Base-by-base conservation (phyloP, 2,329 filamentous ascomycete species). In the Aspergillus neotritici region DNA sequence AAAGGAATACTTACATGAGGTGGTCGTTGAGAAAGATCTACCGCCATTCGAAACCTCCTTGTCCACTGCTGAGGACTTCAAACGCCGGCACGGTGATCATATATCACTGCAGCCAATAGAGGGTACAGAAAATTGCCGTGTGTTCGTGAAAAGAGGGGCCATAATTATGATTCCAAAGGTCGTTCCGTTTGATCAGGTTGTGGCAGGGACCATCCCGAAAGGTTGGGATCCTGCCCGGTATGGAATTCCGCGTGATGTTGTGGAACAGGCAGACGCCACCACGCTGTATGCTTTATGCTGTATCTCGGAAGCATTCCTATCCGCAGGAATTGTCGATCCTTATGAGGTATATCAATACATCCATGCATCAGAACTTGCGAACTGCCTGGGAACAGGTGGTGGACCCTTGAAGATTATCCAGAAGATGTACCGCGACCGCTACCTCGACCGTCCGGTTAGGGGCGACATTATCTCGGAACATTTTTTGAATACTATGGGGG, bases 301-400 rank as follows among this genome's bases (percentile, higher is more conserved):
- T 35, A 50, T 54, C 9, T 51, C 52, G 4, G 52, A 97, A 68
- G 84, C 88, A 46, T 81, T 97, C 1, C 76, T 97, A 39, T 83
- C 87, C 16, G 84, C 87, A 48, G 91, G 91, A 79, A 90, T 97
- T 64, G 95, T 90, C 11, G 91, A 97, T 63, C 91, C 91, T 10
- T 97, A 96, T 64, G 93, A 97, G 71, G 95, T 97, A 71, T 97
- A 97, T 79, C 88, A 96, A 74, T 95, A 97, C 61, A 89, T 97
- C 50, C 91, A 97, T 67, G 83, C 97, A 47, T 96, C 91, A 3
- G 86, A 97, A 62, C 84, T 97, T 37, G 91, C 91, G 65, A 97
- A 97, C 77, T 96, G 90, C 64, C 82, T 97, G 52, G 91, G 91
- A 67, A 96, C 91, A 17, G 91, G 91, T 74, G 94, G 96, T 75